Evolutionary conservation across 441 rosid species (phyloP), one percentile per base, ranked within the genome.

Genomic region (Adansonia rubrostipa): DNA sequence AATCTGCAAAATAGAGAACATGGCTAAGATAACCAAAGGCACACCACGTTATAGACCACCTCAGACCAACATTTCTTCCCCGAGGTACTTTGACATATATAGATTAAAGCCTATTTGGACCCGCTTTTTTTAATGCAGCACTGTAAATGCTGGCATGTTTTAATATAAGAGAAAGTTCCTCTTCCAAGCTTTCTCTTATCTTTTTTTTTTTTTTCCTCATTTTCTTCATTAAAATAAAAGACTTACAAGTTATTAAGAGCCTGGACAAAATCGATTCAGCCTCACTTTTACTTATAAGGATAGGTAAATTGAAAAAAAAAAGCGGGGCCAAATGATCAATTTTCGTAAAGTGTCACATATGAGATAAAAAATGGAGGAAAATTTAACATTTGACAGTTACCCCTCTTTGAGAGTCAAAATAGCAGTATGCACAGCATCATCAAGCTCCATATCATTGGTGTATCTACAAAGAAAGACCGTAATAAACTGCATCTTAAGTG

Each of bases 371-470:
- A 15, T 11, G 9, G 19, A 28, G 60, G 48, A 28, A 62, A 14
- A 61, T 54, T 33, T 20, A 58, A 54, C 7, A 42, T 19, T 19
- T 14, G 22, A 47, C 45, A 44, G 42, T 6, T 81, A 96, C 99
- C 99, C 99, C 87, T 97, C 99, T 86, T 97, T 95, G 81, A 97
- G 77, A 9, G 99, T 95, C 84, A 95, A 80, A 48, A 97, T 95
- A 5, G 99, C 99, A 3, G 99, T 97, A 89, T 97, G 99, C 60
- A 97, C 96, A 28, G 99, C 99, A 87, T 95, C 98, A 78, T 97
- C 99, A 58, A 97, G 99, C 87, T 97, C 99, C 99, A 97, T 93
- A 80, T 97, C 99, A 78, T 97, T 98, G 0, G 98, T 91, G 82
- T 93, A 97, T 86, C 99, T 94, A 28, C 58, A 69, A 11, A 5